Evolutionary conservation across 202 grass and related monocot genomes (phyloP), one percentile per base, ranked within the genome.

Genomic region (Bolboschoenoplectus hybrid): DNA sequence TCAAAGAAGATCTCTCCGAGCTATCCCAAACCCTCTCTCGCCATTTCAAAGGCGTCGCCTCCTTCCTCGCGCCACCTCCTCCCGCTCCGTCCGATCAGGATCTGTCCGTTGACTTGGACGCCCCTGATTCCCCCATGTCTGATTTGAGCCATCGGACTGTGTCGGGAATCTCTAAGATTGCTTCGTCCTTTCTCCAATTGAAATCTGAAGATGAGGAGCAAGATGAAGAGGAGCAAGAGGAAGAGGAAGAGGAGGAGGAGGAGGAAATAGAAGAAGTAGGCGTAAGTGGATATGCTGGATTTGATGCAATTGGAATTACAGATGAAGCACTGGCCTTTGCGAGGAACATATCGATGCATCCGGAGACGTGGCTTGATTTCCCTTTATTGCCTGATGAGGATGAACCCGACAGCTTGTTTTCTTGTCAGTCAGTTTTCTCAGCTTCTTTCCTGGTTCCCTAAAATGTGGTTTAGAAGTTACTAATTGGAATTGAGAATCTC

Each of bases 281-380:
- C 2, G 49, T 63, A 7, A 85, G 75, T 62, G 61, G 68, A 20
- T 85, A 87, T 85, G 85, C 85, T 80, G 87, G 89, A 17, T 87
- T 82, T 69, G 85, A 85, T 85, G 93, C 91, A 61, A 89, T 99
- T 72, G 97, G 97, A 20, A 85, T 99, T 63, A 99, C 97, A 5
- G 92, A 92, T 46, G 97, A 99, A 87, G 97, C 94, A 50, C 87
- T 99, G 50, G 74, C 93, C 41, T 99, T 99, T 6, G 93, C 92
- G 4, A 87, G 85, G 65, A 99, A 99, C 86, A 99, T 99, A 35
- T 91, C 93, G 17, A 96, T 90, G 90, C 93, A 99, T 84, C 97
- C 97, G 9, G 97, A 99, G 89, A 99, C 97, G 16, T 99, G 93
- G 97, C 87, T 99, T 0, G 97, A 99, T 88, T 99, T 99, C 85